Evolutionary conservation across 305 asterid species (phyloP).

Genomic region (Fraxinus nigra): DNA sequence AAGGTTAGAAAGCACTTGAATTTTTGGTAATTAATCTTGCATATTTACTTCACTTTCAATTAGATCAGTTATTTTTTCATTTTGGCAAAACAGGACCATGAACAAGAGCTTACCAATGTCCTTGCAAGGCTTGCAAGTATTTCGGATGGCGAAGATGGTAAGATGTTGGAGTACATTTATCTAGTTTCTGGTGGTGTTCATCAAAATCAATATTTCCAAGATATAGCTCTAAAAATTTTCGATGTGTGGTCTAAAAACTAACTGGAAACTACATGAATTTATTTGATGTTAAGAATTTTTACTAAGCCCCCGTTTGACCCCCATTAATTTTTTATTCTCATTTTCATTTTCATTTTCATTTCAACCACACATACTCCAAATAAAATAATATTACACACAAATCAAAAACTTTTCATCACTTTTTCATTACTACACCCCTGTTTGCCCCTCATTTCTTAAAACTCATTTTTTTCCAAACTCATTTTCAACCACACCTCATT

Average conservation of each 20-base stretch:
- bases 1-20: conserved; percentile 11
- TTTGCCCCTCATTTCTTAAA: not conserved
- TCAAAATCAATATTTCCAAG: not conserved
- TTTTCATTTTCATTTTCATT: too few relatives aligned
- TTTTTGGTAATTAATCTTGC: conserved; percentile 12
- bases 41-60: not conserved
- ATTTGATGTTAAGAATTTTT: not conserved
- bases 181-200: not conserved
- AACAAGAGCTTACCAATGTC: conserved; percentile 83
- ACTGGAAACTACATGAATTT: not conserved
- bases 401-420: too few relatives aligned
- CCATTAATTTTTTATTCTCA: too few relatives aligned
- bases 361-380: too few relatives aligned
- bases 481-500: not conserved
- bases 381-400: too few relatives aligned
- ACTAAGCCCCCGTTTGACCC: not conserved
- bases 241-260: not conserved
- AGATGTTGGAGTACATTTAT: conserved; percentile 10
- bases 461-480: not conserved
- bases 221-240: not conserved
- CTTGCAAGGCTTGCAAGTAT: conserved; percentile 73
- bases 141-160: conserved; percentile 94
- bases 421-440: not conserved
- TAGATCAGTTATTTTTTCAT: not conserved
- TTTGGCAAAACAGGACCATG: conserved; percentile 67